Evolutionary conservation across 371 early-diverging fungal genomes (phyloP).

Genomic region (Choanephora cucurbitarum): DNA sequence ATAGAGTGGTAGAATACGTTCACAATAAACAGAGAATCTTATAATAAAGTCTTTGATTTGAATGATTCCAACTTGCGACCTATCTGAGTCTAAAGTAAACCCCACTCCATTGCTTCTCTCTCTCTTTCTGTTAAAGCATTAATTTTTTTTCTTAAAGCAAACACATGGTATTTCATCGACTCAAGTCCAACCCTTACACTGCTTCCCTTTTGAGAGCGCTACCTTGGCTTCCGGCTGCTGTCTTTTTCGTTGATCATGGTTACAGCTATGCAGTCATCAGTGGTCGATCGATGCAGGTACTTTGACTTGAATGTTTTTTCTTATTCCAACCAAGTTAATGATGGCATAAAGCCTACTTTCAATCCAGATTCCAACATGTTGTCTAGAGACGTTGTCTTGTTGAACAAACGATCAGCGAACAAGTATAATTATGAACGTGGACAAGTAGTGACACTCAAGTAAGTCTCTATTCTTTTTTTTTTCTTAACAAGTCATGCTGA

Average conservation of each 20-base stretch:
- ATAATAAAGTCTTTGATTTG: too few relatives aligned
- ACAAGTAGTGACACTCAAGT: conserved; percentile 83
- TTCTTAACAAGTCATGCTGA: too few relatives aligned
- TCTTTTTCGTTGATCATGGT: conserved; percentile 63
- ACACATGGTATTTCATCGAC: conserved; percentile 29
- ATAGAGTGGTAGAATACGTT: too few relatives aligned
- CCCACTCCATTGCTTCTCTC: too few relatives aligned
- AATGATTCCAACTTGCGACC: too few relatives aligned
- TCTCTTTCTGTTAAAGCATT: too few relatives aligned
- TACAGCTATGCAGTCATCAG: conserved; percentile 60
- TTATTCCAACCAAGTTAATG: conserved; percentile 1
- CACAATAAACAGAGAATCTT: too few relatives aligned
- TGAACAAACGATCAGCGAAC: conserved; percentile 66
- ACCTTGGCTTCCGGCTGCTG: conserved; percentile 62
- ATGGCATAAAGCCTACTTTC: conserved; percentile 64
- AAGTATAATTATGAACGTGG: conserved; percentile 64
- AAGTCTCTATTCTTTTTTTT: conserved; percentile 17
- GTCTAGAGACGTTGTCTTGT: conserved; percentile 73
- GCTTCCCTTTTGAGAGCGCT: conserved; percentile 32
- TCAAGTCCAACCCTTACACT: conserved; percentile 34
- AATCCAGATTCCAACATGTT: conserved; percentile 85
- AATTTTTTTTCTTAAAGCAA: too few relatives aligned
- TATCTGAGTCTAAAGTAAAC: too few relatives aligned
- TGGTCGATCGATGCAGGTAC: conserved; percentile 77
- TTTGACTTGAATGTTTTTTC: background rate